These are phyloP conservation scores for Cryptomeria japonica DNA, from an alignment of 75 land plant species.

Conservation along the genomic window DNA sequence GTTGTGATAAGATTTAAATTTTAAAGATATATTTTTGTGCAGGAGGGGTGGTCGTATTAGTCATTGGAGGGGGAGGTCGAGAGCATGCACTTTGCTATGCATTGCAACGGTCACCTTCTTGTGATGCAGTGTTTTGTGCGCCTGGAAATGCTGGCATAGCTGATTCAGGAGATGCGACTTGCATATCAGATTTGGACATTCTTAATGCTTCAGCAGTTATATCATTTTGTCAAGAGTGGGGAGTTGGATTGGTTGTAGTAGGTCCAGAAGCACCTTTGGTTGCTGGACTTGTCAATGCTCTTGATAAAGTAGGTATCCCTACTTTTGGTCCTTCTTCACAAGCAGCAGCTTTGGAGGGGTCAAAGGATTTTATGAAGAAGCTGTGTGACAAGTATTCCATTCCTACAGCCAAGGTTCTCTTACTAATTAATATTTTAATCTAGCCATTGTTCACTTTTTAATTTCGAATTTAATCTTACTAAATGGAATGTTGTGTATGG, in stretches of 20 bases:
- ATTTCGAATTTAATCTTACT: background rate
- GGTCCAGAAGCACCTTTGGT: slow-evolving; percentile 97
- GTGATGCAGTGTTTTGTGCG: slow-evolving; percentile 90
- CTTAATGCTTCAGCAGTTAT: slow-evolving; percentile 62
- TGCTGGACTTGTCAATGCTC: slow-evolving; percentile 87
- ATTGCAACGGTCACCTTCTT: slow-evolving; percentile 75
- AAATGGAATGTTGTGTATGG: background rate
- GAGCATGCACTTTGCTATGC: slow-evolving; percentile 96
- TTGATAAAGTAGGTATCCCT: slow-evolving; percentile 70
- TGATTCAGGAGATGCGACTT: slow-evolving; percentile 81
- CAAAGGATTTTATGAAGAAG: slow-evolving; percentile 92
- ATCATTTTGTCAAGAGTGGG: slow-evolving; percentile 63
- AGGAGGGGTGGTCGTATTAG: slow-evolving; percentile 65
- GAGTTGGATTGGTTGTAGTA: slow-evolving; percentile 86
- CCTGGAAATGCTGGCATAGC: slow-evolving; percentile 97
- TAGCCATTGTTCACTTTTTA: background rate
- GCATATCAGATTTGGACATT: slow-evolving; percentile 70
- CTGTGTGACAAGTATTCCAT: slow-evolving; percentile 90
- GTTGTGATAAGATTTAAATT: background rate
- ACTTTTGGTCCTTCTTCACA: slow-evolving; percentile 94
- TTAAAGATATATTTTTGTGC: slow-evolving; percentile 7
- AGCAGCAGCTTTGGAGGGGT: slow-evolving; percentile 95
- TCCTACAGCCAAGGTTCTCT: slow-evolving; percentile 88
- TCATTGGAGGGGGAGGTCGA: slow-evolving; percentile 94
- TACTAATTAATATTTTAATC: background rate